Conservation (phyloP, 2,329 filamentous ascomycete genomes). For the Trichoderma sp. region DNA sequence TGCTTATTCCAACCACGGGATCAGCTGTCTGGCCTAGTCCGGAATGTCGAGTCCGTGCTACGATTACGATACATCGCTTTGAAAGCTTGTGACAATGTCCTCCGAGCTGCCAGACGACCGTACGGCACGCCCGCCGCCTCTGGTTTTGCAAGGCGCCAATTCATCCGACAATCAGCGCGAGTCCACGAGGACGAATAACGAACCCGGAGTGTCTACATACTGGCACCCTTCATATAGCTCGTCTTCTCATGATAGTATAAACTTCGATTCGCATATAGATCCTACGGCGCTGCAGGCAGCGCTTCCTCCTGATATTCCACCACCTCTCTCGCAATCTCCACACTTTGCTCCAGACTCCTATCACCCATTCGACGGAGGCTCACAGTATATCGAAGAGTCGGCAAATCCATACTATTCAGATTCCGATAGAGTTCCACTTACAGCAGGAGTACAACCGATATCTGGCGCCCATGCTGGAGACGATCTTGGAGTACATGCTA, state of each 20-base stretch:
- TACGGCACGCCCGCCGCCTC: constrained; percentile 45
- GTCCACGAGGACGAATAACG: constrained; percentile 28
- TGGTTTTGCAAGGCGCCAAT: constrained; percentile 65
- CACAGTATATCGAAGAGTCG: constrained; percentile 35
- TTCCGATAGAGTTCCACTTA: constrained; percentile 58
- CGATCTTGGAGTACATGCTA: constrained; percentile 40
- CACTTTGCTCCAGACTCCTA: constrained; percentile 29
- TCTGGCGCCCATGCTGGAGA: constrained; percentile 46
- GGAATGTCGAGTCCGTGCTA: neutral
- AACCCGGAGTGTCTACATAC: constrained; percentile 48
- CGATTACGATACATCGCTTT: neutral
- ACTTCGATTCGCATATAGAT: constrained; percentile 51
- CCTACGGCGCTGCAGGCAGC: constrained; percentile 52
- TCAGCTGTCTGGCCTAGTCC: neutral
- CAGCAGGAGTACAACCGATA: constrained; percentile 54
- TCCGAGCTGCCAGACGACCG: constrained; percentile 29
- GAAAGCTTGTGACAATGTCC: constrained; percentile 28
- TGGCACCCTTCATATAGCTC: constrained; percentile 49
- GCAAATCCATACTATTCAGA: constrained; percentile 43
- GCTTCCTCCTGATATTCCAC: constrained; percentile 50
- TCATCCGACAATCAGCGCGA: constrained; percentile 20
- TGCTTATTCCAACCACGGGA: neutral
- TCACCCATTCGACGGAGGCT: constrained; percentile 32
- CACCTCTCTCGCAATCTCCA: constrained; percentile 24
- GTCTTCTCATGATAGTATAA: constrained; percentile 35